Conservation (phyloP, 192 early-diverging fungal genomes). For the Coemansia sp. region DNA sequence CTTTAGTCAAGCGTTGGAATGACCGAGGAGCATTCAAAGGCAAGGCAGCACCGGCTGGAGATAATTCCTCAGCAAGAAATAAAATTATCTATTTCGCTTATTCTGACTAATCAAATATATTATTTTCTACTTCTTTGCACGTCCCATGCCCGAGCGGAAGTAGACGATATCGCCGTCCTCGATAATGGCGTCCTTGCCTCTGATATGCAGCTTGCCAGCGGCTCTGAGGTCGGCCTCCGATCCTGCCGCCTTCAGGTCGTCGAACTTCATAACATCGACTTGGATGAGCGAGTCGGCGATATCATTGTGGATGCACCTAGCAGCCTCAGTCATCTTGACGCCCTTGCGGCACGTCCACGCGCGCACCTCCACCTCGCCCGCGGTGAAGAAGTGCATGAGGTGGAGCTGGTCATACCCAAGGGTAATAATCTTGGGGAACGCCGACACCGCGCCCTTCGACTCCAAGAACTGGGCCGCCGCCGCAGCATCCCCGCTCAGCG, state of each 20-base stretch:
- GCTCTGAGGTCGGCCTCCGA: slow-evolving; percentile 89
- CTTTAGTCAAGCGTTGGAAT: too few species aligned
- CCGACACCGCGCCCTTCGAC: slow-evolving; percentile 67
- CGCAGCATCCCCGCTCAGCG: slow-evolving; percentile 56
- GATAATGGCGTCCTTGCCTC: slow-evolving; percentile 92
- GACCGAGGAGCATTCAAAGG: too few species aligned
- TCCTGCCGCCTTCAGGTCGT: slow-evolving; percentile 83
- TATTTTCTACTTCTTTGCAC: slow-evolving; percentile 42
- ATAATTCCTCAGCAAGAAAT: too few species aligned
- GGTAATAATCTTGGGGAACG: slow-evolving; percentile 88
- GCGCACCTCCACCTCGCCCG: slow-evolving; percentile 87
- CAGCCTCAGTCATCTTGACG: slow-evolving; percentile 88
- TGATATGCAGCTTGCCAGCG: slow-evolving; percentile 84
- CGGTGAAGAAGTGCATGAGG: slow-evolving; percentile 95
- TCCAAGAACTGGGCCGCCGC: slow-evolving; percentile 67
- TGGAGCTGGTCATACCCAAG: slow-evolving; percentile 88
- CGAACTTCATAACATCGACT: slow-evolving; percentile 90
- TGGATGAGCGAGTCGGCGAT: slow-evolving; percentile 90
- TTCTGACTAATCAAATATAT: too few species aligned
- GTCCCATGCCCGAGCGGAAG: slow-evolving; percentile 61
- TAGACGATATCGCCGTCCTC: slow-evolving; percentile 93
- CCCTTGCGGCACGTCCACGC: slow-evolving; percentile 89
- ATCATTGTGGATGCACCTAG: slow-evolving; percentile 89
- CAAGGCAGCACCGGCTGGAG: too few species aligned
- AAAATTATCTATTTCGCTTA: too few species aligned